phyloP scores from a whole-genome alignment of 108 stramenopile genomes.

The Stephanodiscus minutulus region DNA sequence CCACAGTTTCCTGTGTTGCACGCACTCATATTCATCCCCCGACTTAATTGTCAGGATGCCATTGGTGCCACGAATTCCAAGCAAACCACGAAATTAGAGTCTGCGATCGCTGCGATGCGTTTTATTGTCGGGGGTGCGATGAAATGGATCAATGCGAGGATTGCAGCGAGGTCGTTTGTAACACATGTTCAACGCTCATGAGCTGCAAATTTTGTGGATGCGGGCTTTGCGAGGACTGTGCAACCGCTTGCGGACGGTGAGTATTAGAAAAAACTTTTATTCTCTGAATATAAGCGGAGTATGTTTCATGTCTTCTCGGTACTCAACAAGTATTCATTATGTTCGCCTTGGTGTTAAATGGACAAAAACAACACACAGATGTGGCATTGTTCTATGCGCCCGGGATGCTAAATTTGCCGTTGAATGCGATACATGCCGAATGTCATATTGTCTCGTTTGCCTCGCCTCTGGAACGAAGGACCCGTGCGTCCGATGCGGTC shows the following conservation, averaged over 20 bases:
- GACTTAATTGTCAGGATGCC: slow-evolving; percentile 49
- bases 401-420: slow-evolving; percentile 94
- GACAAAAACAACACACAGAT: slow-evolving; percentile 43
- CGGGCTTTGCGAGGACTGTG: slow-evolving; percentile 92
- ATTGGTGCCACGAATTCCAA: slow-evolving; percentile 94
- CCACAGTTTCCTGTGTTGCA: neutral
- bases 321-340: neutral
- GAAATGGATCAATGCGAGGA: slow-evolving; percentile 96
- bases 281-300: neutral
- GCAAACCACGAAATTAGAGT: slow-evolving; percentile 92
- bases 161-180: slow-evolving; percentile 92
- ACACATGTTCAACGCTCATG: slow-evolving; percentile 80
- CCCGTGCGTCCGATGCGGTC: slow-evolving; percentile 88
- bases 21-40: neutral
- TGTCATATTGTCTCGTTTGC: slow-evolving; percentile 91
- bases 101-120: slow-evolving; percentile 92
- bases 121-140: slow-evolving; percentile 87
- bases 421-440: slow-evolving; percentile 91
- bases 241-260: slow-evolving; percentile 89
- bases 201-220: slow-evolving; percentile 94
- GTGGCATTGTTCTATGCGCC: slow-evolving; percentile 90
- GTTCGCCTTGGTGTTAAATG: neutral
- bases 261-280: slow-evolving; percentile 19
- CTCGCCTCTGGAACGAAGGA: slow-evolving; percentile 88
- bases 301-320: neutral